Conservation (phyloP, 306 rosid genomes). For the Acacia melanoxylon region DNA sequence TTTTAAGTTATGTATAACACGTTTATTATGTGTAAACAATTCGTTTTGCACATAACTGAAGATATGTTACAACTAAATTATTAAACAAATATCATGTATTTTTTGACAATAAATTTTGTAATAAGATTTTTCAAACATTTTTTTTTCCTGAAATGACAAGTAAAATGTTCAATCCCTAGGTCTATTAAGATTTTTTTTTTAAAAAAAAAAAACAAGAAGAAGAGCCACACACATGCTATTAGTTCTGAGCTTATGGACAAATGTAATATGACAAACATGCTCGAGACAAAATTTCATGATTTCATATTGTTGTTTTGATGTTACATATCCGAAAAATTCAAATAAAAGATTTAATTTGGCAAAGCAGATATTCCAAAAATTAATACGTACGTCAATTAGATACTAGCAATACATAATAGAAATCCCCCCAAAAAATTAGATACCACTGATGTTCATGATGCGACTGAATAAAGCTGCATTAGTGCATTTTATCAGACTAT, state of each 20-base stretch:
- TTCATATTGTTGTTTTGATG: neutral
- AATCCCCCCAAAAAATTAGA: neutral
- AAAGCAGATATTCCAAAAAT: neutral
- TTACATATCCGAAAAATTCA: neutral
- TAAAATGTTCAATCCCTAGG: too few relatives aligned
- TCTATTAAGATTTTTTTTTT: neutral
- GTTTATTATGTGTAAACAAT: too few relatives aligned
- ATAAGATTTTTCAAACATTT: too few relatives aligned
- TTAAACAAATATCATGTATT: too few relatives aligned
- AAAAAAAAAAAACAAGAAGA: neutral
- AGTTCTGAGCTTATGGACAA: neutral
- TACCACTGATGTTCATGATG: neutral
- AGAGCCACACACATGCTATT: neutral
- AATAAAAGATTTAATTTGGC: neutral
- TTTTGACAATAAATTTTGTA: too few relatives aligned
- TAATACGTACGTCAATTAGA: neutral
- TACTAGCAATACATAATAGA: neutral
- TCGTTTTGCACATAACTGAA: too few relatives aligned
- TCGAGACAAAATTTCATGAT: neutral
- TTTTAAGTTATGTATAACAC: too few relatives aligned
- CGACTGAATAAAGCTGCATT: neutral
- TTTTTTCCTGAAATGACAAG: too few relatives aligned
- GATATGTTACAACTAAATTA: too few relatives aligned
- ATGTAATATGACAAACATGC: neutral
- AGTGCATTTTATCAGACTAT: neutral